Evolutionary conservation across 2,329 filamentous ascomycete species (phyloP).

Genomic region (Colletotrichum graminicola): DNA sequence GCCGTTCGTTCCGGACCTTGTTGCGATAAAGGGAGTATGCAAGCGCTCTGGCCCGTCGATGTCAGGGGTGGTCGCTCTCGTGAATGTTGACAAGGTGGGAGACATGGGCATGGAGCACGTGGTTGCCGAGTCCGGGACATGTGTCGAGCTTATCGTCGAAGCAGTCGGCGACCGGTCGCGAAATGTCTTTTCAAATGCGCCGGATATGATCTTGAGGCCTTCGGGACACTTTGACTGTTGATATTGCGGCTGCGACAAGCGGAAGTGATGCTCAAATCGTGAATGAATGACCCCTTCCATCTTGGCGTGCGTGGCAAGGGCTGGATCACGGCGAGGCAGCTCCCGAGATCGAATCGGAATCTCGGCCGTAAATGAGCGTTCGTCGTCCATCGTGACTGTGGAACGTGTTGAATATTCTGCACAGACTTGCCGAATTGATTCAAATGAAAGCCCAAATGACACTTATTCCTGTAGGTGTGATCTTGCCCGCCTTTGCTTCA

Average conservation of each 20-base stretch:
- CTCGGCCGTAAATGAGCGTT: constrained; percentile 26
- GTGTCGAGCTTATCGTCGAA: constrained; percentile 53
- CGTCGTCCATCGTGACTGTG: constrained; percentile 21
- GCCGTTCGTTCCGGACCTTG: constrained; percentile 21
- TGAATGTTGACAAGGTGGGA: constrained; percentile 42
- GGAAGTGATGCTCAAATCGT: constrained; percentile 32
- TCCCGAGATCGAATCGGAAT: constrained; percentile 40
- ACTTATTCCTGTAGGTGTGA: constrained; percentile 8
- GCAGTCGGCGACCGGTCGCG: constrained; percentile 52
- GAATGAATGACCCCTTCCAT: constrained; percentile 29
- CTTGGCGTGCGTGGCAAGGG: constrained; percentile 23
- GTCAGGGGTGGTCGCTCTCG: constrained; percentile 42
- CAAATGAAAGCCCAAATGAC: constrained; percentile 19
- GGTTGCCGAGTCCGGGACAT: constrained; percentile 55
- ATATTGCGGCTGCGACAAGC: constrained; percentile 20
- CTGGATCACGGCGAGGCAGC: constrained; percentile 36
- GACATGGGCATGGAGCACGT: constrained; percentile 49
- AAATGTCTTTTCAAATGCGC: constrained; percentile 27
- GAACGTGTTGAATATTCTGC: background rate
- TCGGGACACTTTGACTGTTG: constrained; percentile 39
- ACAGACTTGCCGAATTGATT: constrained; percentile 1
- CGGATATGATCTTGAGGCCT: constrained; percentile 38
- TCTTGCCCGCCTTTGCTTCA: background rate
- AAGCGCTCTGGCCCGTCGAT: constrained; percentile 35
- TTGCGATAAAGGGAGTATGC: constrained; percentile 34